phyloP scores from a whole-genome alignment of 257 asterid genomes.

The Agastache rugosa region DNA sequence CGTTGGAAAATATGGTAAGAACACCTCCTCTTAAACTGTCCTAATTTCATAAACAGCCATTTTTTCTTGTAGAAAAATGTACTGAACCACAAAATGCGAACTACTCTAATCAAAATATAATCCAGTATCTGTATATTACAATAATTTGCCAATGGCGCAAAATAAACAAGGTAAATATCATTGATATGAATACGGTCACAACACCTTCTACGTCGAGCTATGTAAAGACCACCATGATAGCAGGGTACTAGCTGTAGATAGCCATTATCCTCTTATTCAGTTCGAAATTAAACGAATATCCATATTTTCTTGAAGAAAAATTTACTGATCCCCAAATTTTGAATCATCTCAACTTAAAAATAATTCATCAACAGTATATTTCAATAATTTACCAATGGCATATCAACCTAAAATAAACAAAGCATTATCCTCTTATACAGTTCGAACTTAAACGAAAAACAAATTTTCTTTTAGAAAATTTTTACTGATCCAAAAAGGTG shows the following conservation, averaged over 20 bases:
- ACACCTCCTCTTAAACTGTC: too few relatives aligned
- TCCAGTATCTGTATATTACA: too few relatives aligned
- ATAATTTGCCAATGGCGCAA: too few relatives aligned
- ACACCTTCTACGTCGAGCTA: too few relatives aligned
- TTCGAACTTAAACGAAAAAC: not conserved
- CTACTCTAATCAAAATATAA: too few relatives aligned
- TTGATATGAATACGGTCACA: too few relatives aligned
- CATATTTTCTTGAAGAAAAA: not conserved
- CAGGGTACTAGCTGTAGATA: not conserved
- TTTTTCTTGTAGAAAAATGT: too few relatives aligned
- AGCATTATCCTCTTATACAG: constrained; percentile 18
- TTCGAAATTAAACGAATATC: not conserved
- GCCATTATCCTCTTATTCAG: constrained; percentile 15
- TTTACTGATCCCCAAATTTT: not conserved
- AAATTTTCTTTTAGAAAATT: not conserved
- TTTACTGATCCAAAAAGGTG: not conserved
- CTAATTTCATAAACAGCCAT: too few relatives aligned
- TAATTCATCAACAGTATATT: not conserved
- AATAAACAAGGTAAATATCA: too few relatives aligned
- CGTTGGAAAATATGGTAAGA: too few relatives aligned
- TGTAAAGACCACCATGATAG: too few relatives aligned
- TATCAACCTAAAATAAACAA: constrained; percentile 11
- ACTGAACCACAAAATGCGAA: too few relatives aligned
- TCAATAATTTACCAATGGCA: not conserved
- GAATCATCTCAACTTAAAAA: not conserved